These are phyloP conservation scores for Aspergillus carlsbadensis DNA, from an alignment of 495 filamentous ascomycete species.

Conservation along the genomic window DNA sequence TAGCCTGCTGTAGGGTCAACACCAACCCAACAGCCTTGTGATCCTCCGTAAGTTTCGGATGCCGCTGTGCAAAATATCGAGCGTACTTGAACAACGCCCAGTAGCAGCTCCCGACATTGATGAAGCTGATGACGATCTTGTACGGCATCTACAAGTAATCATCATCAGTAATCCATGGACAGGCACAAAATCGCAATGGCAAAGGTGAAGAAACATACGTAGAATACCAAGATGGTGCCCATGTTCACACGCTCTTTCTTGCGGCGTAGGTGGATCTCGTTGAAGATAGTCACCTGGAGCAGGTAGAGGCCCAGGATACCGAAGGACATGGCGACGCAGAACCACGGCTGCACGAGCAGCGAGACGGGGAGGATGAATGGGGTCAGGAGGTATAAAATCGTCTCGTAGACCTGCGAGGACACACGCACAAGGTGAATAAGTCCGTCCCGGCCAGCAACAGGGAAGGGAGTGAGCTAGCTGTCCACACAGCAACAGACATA, in stretches of 20 bases:
- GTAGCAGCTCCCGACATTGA: constrained; percentile 45
- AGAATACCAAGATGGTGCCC: constrained; percentile 33
- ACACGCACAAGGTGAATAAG: no score
- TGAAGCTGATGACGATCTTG: constrained; percentile 37
- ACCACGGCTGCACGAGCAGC: constrained; percentile 37
- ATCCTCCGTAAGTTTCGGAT: constrained; percentile 44
- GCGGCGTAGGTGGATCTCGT: constrained; percentile 42
- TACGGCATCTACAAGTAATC: constrained; percentile 27
- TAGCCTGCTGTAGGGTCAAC: constrained; percentile 12
- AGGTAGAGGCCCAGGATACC: constrained; percentile 39
- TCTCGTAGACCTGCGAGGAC: constrained; percentile 42
- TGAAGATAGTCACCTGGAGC: constrained; percentile 41
- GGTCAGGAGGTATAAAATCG: constrained; percentile 43
- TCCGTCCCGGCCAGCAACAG: no score
- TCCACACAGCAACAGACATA: no score
- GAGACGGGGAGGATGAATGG: constrained; percentile 49
- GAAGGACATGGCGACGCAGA: constrained; percentile 32
- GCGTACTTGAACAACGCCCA: constrained; percentile 45
- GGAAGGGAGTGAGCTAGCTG: no score
- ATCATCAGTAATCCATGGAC: not conserved
- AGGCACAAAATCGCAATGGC: no score
- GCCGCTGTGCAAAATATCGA: constrained; percentile 41
- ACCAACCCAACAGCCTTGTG: constrained; percentile 42
- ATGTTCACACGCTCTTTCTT: constrained; percentile 37
- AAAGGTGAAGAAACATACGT: no score